Evolutionary conservation across 1,284 basidiomycete genomes (phyloP), one percentile per base, ranked within the genome.

Genomic region (Trichosporon sp.): DNA sequence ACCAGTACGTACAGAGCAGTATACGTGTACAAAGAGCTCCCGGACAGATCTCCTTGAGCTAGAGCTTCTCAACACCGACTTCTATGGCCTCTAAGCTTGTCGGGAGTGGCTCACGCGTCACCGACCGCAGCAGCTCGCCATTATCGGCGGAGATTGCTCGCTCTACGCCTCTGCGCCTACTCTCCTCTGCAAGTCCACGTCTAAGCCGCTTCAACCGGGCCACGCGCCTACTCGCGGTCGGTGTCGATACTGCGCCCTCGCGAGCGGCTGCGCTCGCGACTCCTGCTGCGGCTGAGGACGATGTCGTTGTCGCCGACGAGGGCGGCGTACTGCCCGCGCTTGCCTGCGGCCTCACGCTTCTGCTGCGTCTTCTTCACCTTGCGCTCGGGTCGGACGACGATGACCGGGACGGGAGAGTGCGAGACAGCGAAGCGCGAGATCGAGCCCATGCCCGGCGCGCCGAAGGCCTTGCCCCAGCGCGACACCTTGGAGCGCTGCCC

Each of bases 381-480:
- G 63, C 91, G 87, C 76, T 94, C 92, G 1, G 93, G 93, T 6
- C 85, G 87, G 44, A 96, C 92, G 68, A 96, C 94, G 72, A 97
- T 92, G 73, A 95, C 92, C 0, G 94, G 94, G 0, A 96, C 92
- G 1, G 93, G 92, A 1, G 92, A 94, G 77, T 92, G 92, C 11
- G 91, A 91, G 44, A 96, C 87, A 71, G 91, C 93, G 80, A 94
- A 95, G 73, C 83, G 80, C 6, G 83, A 84, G 66, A 85, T 82
- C n/a, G 81, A 83, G 27, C 85, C 85, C 83, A 86, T 85, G 53
- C 82, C 81, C 1, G 83, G 82, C 8, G 83, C 89, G 70, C 89
- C 87, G 38, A 90, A 84, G 23, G 85, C 88, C 25, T 84, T 86
- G 21, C 87, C 86, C 85, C 86, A 87, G 34, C 85, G 85, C 75